Evolutionary conservation across 805 yeast genomes (phyloP).

Genomic region (Tetrapisispora namnaoensis): DNA sequence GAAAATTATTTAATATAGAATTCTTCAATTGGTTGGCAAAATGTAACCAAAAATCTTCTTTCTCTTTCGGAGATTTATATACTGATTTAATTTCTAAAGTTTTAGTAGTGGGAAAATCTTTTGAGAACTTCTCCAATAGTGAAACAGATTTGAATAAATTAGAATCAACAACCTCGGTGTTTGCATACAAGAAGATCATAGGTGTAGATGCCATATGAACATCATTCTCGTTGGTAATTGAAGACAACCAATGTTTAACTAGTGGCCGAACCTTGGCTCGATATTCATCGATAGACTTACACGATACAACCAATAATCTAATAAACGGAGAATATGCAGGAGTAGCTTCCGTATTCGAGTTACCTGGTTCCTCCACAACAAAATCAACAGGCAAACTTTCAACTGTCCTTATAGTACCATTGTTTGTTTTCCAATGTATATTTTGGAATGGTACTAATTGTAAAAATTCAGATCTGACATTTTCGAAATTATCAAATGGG

Average conservation of each 20-base stretch:
- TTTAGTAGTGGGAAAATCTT: conserved; percentile 25
- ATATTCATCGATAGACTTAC: conserved; percentile 63
- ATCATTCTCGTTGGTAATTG: neutral
- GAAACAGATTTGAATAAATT: conserved; percentile 26
- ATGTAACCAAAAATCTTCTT: conserved; percentile 23
- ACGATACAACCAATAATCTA: conserved; percentile 57
- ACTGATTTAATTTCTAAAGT: conserved; percentile 26
- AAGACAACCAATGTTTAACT: conserved; percentile 65
- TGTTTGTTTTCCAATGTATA: conserved; percentile 25
- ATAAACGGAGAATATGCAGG: conserved; percentile 36
- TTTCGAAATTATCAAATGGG: conserved; percentile 28
- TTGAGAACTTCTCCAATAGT: conserved; percentile 23
- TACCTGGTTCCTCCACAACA: conserved; percentile 10
- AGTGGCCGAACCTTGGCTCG: conserved; percentile 73
- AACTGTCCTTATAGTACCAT: conserved; percentile 21
- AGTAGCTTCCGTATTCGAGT: neutral
- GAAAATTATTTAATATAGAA: conserved; percentile 19
- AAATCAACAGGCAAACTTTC: conserved; percentile 16
- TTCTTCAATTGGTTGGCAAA: conserved; percentile 17
- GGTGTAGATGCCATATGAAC: conserved; percentile 6
- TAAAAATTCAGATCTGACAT: conserved; percentile 21
- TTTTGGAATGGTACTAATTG: conserved; percentile 23
- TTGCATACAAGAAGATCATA: conserved; percentile 23
- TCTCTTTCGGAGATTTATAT: conserved; percentile 25
- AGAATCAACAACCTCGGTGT: conserved; percentile 24